Evolutionary conservation across 768 basidiomycete genomes (phyloP).

Genomic region (Hypholoma sublateritium): DNA sequence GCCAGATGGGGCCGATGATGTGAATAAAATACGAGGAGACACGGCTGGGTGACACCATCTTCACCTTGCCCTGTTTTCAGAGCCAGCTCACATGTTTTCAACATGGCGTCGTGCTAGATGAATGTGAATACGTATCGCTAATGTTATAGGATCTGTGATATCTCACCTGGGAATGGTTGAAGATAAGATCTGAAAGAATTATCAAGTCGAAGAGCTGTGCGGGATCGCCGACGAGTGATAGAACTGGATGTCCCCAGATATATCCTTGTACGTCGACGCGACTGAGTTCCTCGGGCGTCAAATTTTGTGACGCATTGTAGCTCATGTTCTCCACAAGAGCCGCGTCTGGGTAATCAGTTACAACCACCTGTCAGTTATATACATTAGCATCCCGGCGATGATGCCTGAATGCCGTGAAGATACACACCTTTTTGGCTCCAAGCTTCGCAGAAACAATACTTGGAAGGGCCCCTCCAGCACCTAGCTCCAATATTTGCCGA

Average conservation of each 20-base stretch:
- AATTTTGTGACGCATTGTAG: conserved; percentile 65
- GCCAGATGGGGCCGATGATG: conserved; percentile 41
- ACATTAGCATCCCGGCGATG: neutral
- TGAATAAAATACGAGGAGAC: neutral
- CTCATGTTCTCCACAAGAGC: conserved; percentile 73
- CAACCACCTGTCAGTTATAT: conserved; percentile 52
- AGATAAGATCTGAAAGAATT: conserved; percentile 90
- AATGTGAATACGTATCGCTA: neutral
- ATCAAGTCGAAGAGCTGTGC: conserved; percentile 66
- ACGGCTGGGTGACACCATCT: neutral
- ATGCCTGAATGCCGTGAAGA: neutral
- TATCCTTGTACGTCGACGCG: conserved; percentile 54
- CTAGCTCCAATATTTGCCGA: conserved; percentile 74
- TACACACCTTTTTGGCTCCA: conserved; percentile 65
- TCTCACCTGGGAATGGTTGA: conserved; percentile 88
- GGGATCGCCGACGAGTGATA: conserved; percentile 39
- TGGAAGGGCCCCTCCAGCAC: conserved; percentile 91
- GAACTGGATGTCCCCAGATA: conserved; percentile 71
- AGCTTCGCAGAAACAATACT: conserved; percentile 72
- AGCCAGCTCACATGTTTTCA: conserved; percentile 65
- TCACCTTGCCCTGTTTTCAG: conserved; percentile 20
- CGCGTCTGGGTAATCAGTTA: conserved; percentile 92
- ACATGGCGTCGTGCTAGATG: conserved; percentile 74
- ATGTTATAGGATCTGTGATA: neutral
- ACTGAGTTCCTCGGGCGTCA: conserved; percentile 37